phyloP scores from a whole-genome alignment of 306 rosid species.

The Benincasa hispida region DNA sequence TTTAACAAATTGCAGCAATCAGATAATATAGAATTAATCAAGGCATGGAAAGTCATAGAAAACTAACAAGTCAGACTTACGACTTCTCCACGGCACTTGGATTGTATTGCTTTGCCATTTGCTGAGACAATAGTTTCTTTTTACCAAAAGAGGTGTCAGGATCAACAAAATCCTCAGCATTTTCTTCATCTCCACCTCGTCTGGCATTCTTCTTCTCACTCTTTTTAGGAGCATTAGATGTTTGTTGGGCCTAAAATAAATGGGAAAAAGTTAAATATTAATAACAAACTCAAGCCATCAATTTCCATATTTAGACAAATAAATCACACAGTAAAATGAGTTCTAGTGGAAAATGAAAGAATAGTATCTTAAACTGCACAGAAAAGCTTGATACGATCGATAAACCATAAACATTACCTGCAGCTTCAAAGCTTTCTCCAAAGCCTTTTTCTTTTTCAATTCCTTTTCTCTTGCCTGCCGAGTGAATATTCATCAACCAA shows the following conservation, averaged over 20 bases:
- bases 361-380: not conserved
- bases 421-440: constrained; percentile 58
- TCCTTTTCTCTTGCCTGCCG: constrained; percentile 89
- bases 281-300: not conserved
- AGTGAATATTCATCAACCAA: not conserved
- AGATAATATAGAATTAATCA: not conserved
- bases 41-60: not conserved
- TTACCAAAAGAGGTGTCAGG: constrained; percentile 64
- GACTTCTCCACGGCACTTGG: constrained; percentile 72
- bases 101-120: constrained; percentile 71
- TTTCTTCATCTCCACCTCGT: constrained; percentile 59
- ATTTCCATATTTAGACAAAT: not conserved
- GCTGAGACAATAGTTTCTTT: constrained; percentile 59
- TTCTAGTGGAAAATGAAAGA: not conserved
- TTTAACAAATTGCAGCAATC: constrained; percentile 6
- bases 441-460: constrained; percentile 65
- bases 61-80: constrained; percentile 32
- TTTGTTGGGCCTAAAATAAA: constrained; percentile 43
- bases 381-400: not conserved
- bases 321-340: not conserved
- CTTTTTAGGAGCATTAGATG: constrained; percentile 46
- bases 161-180: constrained; percentile 58
- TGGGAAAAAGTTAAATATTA: not conserved
- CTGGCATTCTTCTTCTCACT: constrained; percentile 60
- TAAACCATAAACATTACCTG: constrained; percentile 33